Conservation (phyloP, 495 filamentous ascomycete genomes). For the Symbiotaphrina buchneri region DNA sequence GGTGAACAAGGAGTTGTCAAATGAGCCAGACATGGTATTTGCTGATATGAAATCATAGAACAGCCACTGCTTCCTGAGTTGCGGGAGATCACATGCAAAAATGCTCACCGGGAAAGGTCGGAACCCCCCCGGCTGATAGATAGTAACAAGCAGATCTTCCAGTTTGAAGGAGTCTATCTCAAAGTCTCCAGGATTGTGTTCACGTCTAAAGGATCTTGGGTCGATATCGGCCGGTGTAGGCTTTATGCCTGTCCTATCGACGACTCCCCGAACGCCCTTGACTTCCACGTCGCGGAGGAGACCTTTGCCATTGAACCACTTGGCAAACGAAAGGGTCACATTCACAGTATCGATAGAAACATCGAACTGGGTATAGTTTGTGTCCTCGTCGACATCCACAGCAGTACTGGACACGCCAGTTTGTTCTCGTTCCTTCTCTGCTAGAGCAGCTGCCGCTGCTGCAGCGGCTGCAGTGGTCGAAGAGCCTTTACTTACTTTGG, state of each 20-base stretch:
- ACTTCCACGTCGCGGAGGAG: conserved; percentile 81
- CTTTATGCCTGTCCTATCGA: conserved; percentile 65
- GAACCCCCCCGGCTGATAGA: conserved; percentile 79
- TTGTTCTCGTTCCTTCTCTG: conserved; percentile 22
- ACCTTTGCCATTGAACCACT: conserved; percentile 95
- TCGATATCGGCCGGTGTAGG: conserved; percentile 52
- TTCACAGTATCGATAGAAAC: conserved; percentile 87
- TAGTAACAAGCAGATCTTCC: conserved; percentile 76
- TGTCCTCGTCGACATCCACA: conserved; percentile 51
- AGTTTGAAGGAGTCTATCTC: conserved; percentile 92
- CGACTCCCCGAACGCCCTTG: conserved; percentile 84
- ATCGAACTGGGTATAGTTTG: conserved; percentile 95
- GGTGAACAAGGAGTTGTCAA: conserved; percentile 87
- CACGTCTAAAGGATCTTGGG: conserved; percentile 66
- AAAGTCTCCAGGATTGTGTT: conserved; percentile 83
- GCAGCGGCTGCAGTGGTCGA: conserved; percentile 67
- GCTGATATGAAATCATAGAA: conserved; percentile 96
- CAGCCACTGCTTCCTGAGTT: conserved; percentile 83
- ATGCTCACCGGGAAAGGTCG: conserved; percentile 88
- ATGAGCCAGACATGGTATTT: conserved; percentile 87
- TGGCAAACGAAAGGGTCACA: conserved; percentile 88
- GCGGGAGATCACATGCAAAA: conserved; percentile 82
- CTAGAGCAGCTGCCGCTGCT: conserved; percentile 39
- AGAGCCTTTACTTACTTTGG: conserved; percentile 82
- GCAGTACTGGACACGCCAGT: conserved; percentile 13